Percentiles rank a stretch among this genome's conserved stretches.
Conservation (phyloP, 768 basidiomycete genomes). For the Tricholomella constricta region DNA sequence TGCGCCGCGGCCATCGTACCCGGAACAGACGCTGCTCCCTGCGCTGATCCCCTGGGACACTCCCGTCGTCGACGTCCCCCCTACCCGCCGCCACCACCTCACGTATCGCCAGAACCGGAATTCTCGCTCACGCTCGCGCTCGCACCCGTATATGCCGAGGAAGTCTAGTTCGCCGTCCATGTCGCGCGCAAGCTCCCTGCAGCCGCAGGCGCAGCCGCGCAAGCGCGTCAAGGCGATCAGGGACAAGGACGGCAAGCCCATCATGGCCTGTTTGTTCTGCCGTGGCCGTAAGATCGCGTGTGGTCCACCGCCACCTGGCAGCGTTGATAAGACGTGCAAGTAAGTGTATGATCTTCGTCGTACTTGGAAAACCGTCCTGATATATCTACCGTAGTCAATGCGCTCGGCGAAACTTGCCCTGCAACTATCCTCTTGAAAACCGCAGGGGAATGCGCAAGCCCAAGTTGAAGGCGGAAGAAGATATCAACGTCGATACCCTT, state of each 20-base stretch:
- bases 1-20: background rate
- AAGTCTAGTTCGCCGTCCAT: constrained; percentile 1
- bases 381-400: constrained; percentile 4
- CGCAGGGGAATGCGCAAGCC: constrained; percentile 9
- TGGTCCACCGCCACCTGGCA: constrained; percentile 40
- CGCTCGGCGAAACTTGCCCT: constrained; percentile 1
- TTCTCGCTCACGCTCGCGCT: constrained; percentile 2
- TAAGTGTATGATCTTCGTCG: constrained; percentile 34
- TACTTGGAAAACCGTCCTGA: too few species aligned
- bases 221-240: constrained; percentile 3
- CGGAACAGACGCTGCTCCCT: background rate
- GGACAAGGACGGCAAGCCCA: constrained; percentile 33
- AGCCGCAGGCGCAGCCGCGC: background rate
- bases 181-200: background rate
- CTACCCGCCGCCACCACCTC: background rate
- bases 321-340: constrained; percentile 49
- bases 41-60: background rate
- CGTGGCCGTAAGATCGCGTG: constrained; percentile 55
- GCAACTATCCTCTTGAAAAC: constrained; percentile 11
- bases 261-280: constrained; percentile 51
- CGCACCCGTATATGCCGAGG: background rate
- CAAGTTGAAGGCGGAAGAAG: background rate
- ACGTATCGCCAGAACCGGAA: background rate
- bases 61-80: background rate
- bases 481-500: background rate